Evolutionary conservation across 768 basidiomycete species (phyloP).

Genomic region (Nidula microcarpa): DNA sequence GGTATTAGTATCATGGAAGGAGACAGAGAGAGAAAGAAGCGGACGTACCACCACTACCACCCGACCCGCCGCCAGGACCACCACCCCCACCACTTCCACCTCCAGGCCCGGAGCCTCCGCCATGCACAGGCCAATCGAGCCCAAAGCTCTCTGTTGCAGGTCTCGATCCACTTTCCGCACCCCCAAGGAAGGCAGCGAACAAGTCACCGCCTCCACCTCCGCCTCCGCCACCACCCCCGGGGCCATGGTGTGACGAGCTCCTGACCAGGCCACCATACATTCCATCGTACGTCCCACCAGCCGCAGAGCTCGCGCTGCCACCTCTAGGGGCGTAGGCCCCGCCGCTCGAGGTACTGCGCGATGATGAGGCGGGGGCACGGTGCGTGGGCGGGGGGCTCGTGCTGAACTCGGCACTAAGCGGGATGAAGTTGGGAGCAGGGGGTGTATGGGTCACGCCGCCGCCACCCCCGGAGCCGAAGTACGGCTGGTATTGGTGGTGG

Average conservation of each 20-base stretch:
- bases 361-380: neutral
- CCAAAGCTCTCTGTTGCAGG: slow-evolving; percentile 10
- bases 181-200: slow-evolving; percentile 22
- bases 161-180: slow-evolving; percentile 18
- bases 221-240: neutral
- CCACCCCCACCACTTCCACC: neutral
- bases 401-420: slow-evolving; percentile 18
- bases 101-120: slow-evolving; percentile 6
- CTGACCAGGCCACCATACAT: slow-evolving; percentile 6
- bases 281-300: slow-evolving; percentile 5
- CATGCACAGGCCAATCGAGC: slow-evolving; percentile 34
- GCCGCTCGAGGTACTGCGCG: no score
- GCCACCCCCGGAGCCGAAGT: neutral
- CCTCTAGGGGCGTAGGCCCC: no score
- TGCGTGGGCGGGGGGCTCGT: slow-evolving; percentile 11
- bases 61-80: slow-evolving; percentile 2
- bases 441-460: slow-evolving; percentile 18
- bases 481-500: neutral
- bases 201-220: slow-evolving; percentile 7
- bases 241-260: slow-evolving; percentile 2
- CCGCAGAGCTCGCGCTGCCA: slow-evolving; percentile 3
- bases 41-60: slow-evolving; percentile 13
- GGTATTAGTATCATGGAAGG: slow-evolving; percentile 1
- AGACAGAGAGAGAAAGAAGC: slow-evolving; percentile 2
- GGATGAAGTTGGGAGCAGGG: slow-evolving; percentile 25